Evolutionary conservation across 2,329 filamentous ascomycete species (phyloP).

Genomic region (Cadophora malorum): DNA sequence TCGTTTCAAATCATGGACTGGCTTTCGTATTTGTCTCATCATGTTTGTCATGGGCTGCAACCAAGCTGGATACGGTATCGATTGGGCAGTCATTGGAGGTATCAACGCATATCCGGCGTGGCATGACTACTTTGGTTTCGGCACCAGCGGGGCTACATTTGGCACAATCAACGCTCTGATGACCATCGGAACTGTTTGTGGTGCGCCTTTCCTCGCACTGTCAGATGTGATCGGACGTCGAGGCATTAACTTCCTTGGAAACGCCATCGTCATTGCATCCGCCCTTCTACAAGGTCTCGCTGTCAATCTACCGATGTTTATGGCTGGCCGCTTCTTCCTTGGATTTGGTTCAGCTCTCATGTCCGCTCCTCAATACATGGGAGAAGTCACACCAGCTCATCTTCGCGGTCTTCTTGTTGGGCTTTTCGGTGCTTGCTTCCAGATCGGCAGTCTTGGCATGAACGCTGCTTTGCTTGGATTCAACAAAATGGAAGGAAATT

Average conservation of each 20-base stretch:
- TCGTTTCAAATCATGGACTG: conserved; percentile 49
- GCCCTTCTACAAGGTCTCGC: conserved; percentile 44
- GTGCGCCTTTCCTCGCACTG: conserved; percentile 56
- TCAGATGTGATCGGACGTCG: conserved; percentile 59
- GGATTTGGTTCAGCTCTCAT: conserved; percentile 39
- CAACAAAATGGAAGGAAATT: conserved; percentile 29
- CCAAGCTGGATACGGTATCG: conserved; percentile 50
- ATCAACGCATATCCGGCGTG: conserved; percentile 41
- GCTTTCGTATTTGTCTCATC: conserved; percentile 50
- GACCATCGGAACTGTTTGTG: conserved; percentile 54
- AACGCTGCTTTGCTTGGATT: conserved; percentile 49
- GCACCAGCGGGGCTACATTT: conserved; percentile 46
- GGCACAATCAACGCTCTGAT: conserved; percentile 54
- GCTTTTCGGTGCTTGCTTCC: conserved; percentile 53
- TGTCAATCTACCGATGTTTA: conserved; percentile 36
- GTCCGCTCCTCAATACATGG: conserved; percentile 51
- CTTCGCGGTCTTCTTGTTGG: conserved; percentile 55
- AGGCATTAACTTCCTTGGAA: conserved; percentile 55
- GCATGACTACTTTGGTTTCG: conserved; percentile 54
- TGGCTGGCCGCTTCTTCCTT: conserved; percentile 39
- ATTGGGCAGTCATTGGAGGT: conserved; percentile 54
- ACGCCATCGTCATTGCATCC: conserved; percentile 52
- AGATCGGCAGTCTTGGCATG: conserved; percentile 51
- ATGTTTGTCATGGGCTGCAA: conserved; percentile 56
- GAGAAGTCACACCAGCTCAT: conserved; percentile 55